Conservation (phyloP, 1,284 basidiomycete genomes). For the Malassezia sympodialis region DNA sequence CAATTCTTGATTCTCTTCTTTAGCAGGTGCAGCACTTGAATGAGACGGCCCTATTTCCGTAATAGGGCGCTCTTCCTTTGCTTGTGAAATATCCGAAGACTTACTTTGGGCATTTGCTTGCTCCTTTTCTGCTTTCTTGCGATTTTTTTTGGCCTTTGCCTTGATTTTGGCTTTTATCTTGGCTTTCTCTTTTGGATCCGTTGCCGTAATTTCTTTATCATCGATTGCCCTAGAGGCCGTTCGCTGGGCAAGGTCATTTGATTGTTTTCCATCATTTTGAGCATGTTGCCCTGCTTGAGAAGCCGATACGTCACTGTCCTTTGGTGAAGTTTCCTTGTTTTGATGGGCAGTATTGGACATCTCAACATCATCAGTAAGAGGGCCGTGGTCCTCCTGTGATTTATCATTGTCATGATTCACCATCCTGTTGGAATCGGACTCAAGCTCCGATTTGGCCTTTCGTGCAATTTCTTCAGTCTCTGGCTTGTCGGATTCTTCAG, state of each 20-base stretch:
- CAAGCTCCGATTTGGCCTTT: too few species aligned
- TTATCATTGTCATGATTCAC: too few species aligned
- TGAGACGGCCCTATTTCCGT: not conserved
- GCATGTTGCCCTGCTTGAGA: not conserved
- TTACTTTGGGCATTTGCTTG: not conserved
- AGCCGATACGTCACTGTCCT: not conserved
- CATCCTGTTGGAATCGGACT: too few species aligned
- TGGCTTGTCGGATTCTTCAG: not conserved
- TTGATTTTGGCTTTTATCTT: not conserved
- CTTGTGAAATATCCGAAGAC: not conserved
- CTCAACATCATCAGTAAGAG: too few species aligned
- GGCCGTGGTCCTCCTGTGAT: too few species aligned
- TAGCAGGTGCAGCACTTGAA: not conserved
- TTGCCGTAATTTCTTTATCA: not conserved
- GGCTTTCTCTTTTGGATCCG: not conserved
- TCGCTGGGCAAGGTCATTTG: not conserved
- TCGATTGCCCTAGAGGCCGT: not conserved
- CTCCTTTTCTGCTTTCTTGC: not conserved
- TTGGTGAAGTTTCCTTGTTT: not conserved
- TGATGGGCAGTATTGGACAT: too few species aligned
- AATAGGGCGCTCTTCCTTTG: not conserved
- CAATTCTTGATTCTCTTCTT: not conserved
- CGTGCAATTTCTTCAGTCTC: not conserved
- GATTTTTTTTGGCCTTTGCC: not conserved
- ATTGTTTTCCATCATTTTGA: too few species aligned